Base-by-base conservation (phyloP, 2,329 filamentous ascomycete genomes). In the Colletotrichum cereale region DNA sequence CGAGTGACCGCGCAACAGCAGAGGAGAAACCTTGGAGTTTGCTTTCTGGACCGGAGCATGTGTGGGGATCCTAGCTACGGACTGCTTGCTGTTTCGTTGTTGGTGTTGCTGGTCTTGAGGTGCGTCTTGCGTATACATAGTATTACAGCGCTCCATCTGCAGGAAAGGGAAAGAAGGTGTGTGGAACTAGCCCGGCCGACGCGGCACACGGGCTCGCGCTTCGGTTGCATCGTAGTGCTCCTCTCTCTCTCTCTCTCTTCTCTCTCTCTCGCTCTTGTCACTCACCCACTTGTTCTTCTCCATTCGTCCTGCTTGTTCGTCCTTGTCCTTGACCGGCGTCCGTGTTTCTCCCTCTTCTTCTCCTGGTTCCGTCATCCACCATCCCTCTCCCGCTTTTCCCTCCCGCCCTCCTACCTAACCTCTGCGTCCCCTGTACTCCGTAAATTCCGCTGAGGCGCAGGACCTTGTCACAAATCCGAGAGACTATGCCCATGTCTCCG, bases 101-200 rank as follows among this genome's bases (percentile, higher is more conserved):
- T 29, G 50, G 26, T 29, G 29, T 34, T 63, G 48, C 61, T 29
- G 58, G 24, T 40, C 36, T 31, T 40, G 55, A 66, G 47, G 67
- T 56, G 57, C 63, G 67, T 67, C 34, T 24, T 24, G 34, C 21
- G 6, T 56, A 21, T 38, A n/a, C n/a, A n/a, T n/a, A n/a, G n/a
- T n/a, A 34, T 34, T 67, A 67, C 57, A 67, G 48, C 42, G 31
- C 50, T 62, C 31, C 47, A 48, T 71, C 64, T 29, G 65, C 57
- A 56, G 55, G 62, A 57, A n/a, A 44, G 34, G 18, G 31, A 63
- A 36, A 57, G 62, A 56, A 53, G 56, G 29, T 50, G 64, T 63
- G 50, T 68, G 72, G 74, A 73, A 75, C 76, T 72, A 52, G 56
- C 63, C 55, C 64, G 67, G 67, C 67, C 67, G 50, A 52, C 67